phyloP scores from a whole-genome alignment of 2,329 filamentous ascomycete genomes.

The Aschersonia sp. region DNA sequence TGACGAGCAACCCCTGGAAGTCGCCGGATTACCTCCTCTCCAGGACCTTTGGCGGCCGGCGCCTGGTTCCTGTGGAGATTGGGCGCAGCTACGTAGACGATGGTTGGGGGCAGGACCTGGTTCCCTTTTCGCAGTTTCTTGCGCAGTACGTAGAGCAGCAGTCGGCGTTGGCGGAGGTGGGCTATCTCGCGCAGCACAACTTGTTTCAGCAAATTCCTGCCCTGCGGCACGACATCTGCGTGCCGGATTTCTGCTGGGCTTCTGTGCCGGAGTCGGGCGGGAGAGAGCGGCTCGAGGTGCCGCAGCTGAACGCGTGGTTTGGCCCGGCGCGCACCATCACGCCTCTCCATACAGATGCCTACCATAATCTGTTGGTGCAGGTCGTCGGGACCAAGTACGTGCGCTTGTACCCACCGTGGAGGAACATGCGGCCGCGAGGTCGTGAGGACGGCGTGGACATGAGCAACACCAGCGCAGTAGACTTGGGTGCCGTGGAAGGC shows the following conservation, averaged over 20 bases:
- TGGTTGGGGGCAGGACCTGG: slow-evolving; percentile 70
- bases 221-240: slow-evolving; percentile 58
- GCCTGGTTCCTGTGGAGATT: slow-evolving; percentile 75
- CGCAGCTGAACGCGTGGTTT: slow-evolving; percentile 82
- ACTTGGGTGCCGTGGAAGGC: slow-evolving; percentile 56
- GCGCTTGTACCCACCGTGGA: slow-evolving; percentile 64
- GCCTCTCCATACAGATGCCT: slow-evolving; percentile 83
- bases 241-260: slow-evolving; percentile 78
- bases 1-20: slow-evolving; percentile 53
- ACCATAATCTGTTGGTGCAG: slow-evolving; percentile 84
- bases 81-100: slow-evolving; percentile 79
- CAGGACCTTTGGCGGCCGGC: slow-evolving; percentile 58
- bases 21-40: slow-evolving; percentile 59
- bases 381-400: slow-evolving; percentile 86
- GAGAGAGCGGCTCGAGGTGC: slow-evolving; percentile 34
- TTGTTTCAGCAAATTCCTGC: slow-evolving; percentile 70
- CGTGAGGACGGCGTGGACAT: slow-evolving; percentile 66
- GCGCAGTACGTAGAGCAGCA: slow-evolving; percentile 35
- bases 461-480: slow-evolving; percentile 75
- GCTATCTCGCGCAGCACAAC: slow-evolving; percentile 86
- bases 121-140: slow-evolving; percentile 62
- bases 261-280: slow-evolving; percentile 35
- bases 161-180: slow-evolving; percentile 23
- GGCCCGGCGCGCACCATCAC: slow-evolving; percentile 80
- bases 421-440: slow-evolving; percentile 44